Conservation (phyloP, 2,329 filamentous ascomycete genomes). For the Monilinia fructigena region DNA sequence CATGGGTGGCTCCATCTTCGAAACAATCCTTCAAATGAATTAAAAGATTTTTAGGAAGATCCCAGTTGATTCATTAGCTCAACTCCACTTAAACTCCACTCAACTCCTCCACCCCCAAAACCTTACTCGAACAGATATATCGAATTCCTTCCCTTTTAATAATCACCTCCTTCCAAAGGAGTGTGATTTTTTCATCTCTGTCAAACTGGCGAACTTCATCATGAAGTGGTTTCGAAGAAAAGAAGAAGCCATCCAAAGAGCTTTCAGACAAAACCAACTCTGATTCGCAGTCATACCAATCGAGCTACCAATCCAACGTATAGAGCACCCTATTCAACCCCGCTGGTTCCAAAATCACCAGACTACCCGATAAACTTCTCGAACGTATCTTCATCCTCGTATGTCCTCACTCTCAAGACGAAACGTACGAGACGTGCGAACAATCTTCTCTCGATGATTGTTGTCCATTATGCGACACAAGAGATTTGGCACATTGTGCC, state of each 20-base stretch:
- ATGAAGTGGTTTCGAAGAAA: slow-evolving; percentile 24
- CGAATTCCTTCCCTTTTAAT: slow-evolving; percentile 1
- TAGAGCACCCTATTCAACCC: slow-evolving; percentile 22
- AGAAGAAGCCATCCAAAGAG: slow-evolving; percentile 18
- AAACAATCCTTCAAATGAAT: too few relatives aligned
- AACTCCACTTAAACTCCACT: not conserved
- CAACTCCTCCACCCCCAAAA: slow-evolving; percentile 6
- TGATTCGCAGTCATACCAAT: slow-evolving; percentile 18
- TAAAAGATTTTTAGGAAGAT: too few relatives aligned
- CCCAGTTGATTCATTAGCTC: too few relatives aligned
- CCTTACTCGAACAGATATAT: not conserved
- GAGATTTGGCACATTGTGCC: slow-evolving; percentile 79
- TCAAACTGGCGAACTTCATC: slow-evolving; percentile 22
- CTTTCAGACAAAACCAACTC: slow-evolving; percentile 15
- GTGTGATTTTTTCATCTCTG: not conserved
- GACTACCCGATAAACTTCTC: slow-evolving; percentile 68
- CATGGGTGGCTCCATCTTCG: too few relatives aligned
- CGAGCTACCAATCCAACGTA: slow-evolving; percentile 3
- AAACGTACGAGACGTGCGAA: slow-evolving; percentile 79
- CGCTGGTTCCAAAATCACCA: slow-evolving; percentile 29
- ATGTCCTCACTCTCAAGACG: slow-evolving; percentile 78
- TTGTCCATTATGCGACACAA: slow-evolving; percentile 91
- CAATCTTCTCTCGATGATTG: slow-evolving; percentile 72
- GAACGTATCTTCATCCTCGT: slow-evolving; percentile 76
- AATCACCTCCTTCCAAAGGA: slow-evolving; percentile 19